Percentiles rank a stretch among this genome's conserved stretches.
phyloP scores from a whole-genome alignment of 257 asterid genomes.

The Anisodus tanguticus region DNA sequence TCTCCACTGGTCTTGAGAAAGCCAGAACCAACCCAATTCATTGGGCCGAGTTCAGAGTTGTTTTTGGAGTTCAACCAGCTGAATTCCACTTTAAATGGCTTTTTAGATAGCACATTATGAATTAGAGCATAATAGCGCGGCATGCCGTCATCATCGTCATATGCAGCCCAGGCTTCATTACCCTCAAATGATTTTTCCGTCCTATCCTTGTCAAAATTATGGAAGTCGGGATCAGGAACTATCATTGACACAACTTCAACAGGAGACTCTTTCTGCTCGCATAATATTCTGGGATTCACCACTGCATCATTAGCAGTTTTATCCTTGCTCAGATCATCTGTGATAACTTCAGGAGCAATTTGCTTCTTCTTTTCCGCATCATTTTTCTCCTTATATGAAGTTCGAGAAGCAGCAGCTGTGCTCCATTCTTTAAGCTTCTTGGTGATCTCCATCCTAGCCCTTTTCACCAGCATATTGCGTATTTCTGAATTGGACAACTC shows the following conservation, averaged over 20 bases:
- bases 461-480: constrained; percentile 44
- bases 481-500: constrained; percentile 40
- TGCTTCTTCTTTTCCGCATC: constrained; percentile 31
- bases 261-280: constrained; percentile 29
- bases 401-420: constrained; percentile 30
- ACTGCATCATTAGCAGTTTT: constrained; percentile 25
- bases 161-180: constrained; percentile 72
- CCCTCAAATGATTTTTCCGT: constrained; percentile 49
- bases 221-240: constrained; percentile 66
- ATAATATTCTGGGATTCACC: constrained; percentile 23
- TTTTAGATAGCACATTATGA: constrained; percentile 45
- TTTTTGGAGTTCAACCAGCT: constrained; percentile 65
- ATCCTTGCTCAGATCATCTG: background rate
- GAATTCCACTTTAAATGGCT: constrained; percentile 54
- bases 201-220: constrained; percentile 61
- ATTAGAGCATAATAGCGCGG: constrained; percentile 66
- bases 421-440: constrained; percentile 45
- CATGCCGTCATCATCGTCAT: constrained; percentile 74
- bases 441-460: constrained; percentile 52
- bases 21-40: constrained; percentile 51
- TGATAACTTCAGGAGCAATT: constrained; percentile 23
- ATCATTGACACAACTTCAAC: constrained; percentile 41
- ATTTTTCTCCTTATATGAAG: constrained; percentile 32
- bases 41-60: constrained; percentile 46
- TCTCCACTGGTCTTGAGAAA: constrained; percentile 60